A percentile compares a stretch with the other conserved stretches of the same genome.
phyloP scores from a whole-genome alignment of 352 stramenopile genomes.

The Blastocystis sp. region DNA sequence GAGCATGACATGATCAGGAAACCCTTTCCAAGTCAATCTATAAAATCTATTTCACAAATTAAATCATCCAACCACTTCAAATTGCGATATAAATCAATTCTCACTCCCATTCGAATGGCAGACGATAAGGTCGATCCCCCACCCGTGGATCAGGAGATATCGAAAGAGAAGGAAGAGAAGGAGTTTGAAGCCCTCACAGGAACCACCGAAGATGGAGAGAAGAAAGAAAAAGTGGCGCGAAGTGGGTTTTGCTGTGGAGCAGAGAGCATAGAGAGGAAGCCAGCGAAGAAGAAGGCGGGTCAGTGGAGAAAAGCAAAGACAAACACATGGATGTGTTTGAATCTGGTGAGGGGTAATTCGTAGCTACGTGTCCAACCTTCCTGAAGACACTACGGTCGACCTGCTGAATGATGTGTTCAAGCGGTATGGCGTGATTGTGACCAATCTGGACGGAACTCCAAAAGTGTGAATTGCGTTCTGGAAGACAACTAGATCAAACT shows the following conservation, averaged over 20 bases:
- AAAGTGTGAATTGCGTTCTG: background rate
- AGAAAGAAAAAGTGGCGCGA: conserved; percentile 15
- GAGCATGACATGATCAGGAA: too few species aligned
- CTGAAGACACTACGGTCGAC: conserved; percentile 40
- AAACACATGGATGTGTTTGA: conserved; percentile 41
- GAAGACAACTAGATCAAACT: conserved; percentile 43
- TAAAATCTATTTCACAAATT: too few species aligned
- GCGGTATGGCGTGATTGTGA: conserved; percentile 52
- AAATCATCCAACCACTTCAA: too few species aligned
- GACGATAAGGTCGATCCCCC: background rate
- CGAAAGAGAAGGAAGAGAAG: background rate
- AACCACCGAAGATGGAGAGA: background rate
- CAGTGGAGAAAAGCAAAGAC: conserved; percentile 29
- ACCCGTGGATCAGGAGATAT: background rate
- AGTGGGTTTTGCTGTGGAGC: background rate
- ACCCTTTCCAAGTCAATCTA: too few species aligned
- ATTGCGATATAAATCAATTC: too few species aligned
- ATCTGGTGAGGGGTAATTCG: background rate
- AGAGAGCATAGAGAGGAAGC: background rate
- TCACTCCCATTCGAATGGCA: background rate
- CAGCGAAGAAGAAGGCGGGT: conserved; percentile 23
- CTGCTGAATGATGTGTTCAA: conserved; percentile 53
- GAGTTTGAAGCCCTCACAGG: conserved; percentile 1
- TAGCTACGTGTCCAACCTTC: conserved; percentile 54
- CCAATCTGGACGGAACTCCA: conserved; percentile 47